Percentiles rank a stretch among this genome's conserved stretches.
Evolutionary conservation across 768 basidiomycete species (phyloP).

Genomic region (Mycena rebaudengoi): DNA sequence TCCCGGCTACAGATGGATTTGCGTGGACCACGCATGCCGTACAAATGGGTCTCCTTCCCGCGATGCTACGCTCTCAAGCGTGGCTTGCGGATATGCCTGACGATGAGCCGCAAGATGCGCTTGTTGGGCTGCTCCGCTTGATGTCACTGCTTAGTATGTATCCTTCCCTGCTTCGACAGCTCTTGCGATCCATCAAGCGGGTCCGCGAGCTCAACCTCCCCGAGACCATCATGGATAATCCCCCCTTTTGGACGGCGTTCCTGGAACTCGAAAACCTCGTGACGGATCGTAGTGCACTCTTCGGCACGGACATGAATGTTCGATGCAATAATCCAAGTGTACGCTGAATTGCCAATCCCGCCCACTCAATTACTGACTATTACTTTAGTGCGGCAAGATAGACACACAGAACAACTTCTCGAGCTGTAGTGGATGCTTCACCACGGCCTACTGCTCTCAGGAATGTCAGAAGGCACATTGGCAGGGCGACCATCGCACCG

Average conservation of each 20-base stretch:
- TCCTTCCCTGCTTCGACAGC: slow-evolving; percentile 20
- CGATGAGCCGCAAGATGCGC: slow-evolving; percentile 4
- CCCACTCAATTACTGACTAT: background rate
- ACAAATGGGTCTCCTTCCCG: slow-evolving; percentile 23
- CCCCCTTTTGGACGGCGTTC: slow-evolving; percentile 13
- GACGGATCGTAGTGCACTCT: slow-evolving; percentile 11
- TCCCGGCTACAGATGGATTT: slow-evolving; percentile 18
- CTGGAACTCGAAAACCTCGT: slow-evolving; percentile 19
- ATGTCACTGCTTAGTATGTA: slow-evolving; percentile 25
- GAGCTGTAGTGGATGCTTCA: slow-evolving; percentile 27
- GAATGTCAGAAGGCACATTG: slow-evolving; percentile 27
- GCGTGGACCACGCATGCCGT: slow-evolving; percentile 25
- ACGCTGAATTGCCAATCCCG: background rate
- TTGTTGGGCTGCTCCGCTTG: slow-evolving; percentile 11
- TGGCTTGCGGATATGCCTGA: slow-evolving; percentile 24
- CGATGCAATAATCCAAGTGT: slow-evolving; percentile 20
- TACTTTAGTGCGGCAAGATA: slow-evolving; percentile 19
- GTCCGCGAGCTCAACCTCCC: slow-evolving; percentile 16
- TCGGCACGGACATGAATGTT: slow-evolving; percentile 6
- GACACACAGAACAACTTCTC: slow-evolving; percentile 20
- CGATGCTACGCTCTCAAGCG: slow-evolving; percentile 17
- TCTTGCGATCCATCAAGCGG: slow-evolving; percentile 1
- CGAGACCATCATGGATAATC: slow-evolving; percentile 11
- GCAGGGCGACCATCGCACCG: slow-evolving; percentile 18
- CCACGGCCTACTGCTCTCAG: slow-evolving; percentile 13